Base-by-base conservation (phyloP, 495 filamentous ascomycete genomes). In the Aspergillus leporis region DNA sequence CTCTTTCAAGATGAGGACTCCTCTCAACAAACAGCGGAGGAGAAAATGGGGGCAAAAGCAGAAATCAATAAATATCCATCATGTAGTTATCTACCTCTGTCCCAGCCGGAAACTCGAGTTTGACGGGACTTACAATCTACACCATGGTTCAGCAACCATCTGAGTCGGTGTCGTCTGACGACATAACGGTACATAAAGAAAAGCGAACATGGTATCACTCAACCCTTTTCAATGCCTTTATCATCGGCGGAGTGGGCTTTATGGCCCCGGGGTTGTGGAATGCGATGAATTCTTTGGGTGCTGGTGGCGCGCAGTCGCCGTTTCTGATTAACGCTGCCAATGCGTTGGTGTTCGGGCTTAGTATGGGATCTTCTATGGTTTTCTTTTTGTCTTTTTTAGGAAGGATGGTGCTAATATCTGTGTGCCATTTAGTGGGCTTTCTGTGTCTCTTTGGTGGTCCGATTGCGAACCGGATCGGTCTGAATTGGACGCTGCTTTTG, bases 221-320 rank as follows among this genome's bases (percentile, higher is more conserved):
- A 4, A 82, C 84, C 0, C 80, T 86, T 43, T 87, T 79, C 70
- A 85, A 87, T 74, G 83, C 83, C 25, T 74, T 64, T 32, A 53
- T 74, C 21, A 74, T 76, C 45, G 74, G 74, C 13, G 69, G 61
- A 14, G 69, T 75, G 1, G 72, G 72, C 25, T 77, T 77, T 52
- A 53, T 74, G 19, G 72, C 72, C 7, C 74, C 72, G 0, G 74
- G 74, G 12, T 45, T 77, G 31, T 75, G 67, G 68, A 80, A 80
- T 61, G 86, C 86, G 16, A 87, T 88, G 82, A 88, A 86, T 63
- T 83, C 82, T 0, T 75, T 88, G n/a, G 86, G 86, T 25, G 86
- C 85, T 16, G 86, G 86, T 41, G 86, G 86, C 30, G 77, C 77
- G 14, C 75, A 82, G 60, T 76, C 65, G 25, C 86, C 86, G 5